Evolutionary conservation across 2,329 filamentous ascomycete species (phyloP), one percentile per base, ranked within the genome.

Genomic region (Cladosporium sp.): DNA sequence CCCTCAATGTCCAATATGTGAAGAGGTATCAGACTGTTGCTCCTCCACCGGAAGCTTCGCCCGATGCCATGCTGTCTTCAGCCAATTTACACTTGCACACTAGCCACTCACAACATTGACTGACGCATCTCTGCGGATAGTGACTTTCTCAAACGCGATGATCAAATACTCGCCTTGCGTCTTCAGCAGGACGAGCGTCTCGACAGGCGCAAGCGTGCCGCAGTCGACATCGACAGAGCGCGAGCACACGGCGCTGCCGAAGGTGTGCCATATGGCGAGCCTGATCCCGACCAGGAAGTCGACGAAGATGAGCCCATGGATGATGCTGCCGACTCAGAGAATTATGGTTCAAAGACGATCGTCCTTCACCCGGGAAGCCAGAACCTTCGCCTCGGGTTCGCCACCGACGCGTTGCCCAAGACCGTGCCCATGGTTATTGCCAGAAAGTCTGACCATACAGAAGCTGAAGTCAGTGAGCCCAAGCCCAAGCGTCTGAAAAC

Each of bases 101-200:
- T 9, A 9, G 2, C 25, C 8, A 12, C 3, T 1, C 9, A 15
- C 15, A 16, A n/a, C 32, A 45, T 39, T 25, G 4, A 22, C 45
- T 49, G 25, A 48, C 42, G 16, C 12, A 38, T 41, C 9, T 32
- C 6, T 48, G 29, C 25, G 22, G 48, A 27, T 59, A 95, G 90
- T 54, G 93, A 98, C 66, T 98, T 95, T 62, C 87, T 98, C 72
- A 98, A 98, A 75, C 86, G 92, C 63, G 93, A 98, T 74, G 93
- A 97, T 62, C 93, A 98, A 72, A 84, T 95, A 53, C 82, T 98
- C 29, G 89, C 92, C 11, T 82, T 92, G 50, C 84, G 93, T 62
- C 79, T 95, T 13, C 89, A 95, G 62, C 86, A 84, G 69, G 93
- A 98, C 67, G 89, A 92, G 59, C 85, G 83, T 43, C 80, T 89